These are phyloP conservation scores for Lactarius tabidus DNA, from an alignment of 768 basidiomycete genomes.

Conservation along the genomic window DNA sequence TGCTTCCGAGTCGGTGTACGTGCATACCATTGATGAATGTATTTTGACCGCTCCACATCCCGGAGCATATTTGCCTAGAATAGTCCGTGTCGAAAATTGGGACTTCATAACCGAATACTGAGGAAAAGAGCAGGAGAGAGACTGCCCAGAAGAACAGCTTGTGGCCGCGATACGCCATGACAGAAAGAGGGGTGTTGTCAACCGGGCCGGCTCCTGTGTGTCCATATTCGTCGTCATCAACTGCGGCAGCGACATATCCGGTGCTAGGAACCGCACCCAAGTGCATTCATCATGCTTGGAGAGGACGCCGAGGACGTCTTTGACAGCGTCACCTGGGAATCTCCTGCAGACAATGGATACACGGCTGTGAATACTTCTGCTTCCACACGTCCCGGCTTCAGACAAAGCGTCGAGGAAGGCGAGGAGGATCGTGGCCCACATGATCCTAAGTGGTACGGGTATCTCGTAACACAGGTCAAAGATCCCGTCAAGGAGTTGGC, in stretches of 20 bases:
- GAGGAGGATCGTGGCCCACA: slow-evolving; percentile 63
- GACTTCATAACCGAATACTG: slow-evolving; percentile 51
- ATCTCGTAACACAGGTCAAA: slow-evolving; percentile 74
- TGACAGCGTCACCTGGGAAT: slow-evolving; percentile 90
- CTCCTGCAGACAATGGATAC: slow-evolving; percentile 54
- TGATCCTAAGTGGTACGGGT: slow-evolving; percentile 90
- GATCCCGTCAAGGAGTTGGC: slow-evolving; percentile 95
- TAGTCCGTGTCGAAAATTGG: slow-evolving; percentile 73
- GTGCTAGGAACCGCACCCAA: not conserved
- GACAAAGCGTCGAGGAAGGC: slow-evolving; percentile 68
- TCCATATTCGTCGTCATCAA: not conserved
- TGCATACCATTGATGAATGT: slow-evolving; percentile 79
- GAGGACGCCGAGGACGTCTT: slow-evolving; percentile 82
- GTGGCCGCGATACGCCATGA: slow-evolving; percentile 20
- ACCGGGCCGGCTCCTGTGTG: slow-evolving; percentile 2
- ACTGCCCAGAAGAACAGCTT: slow-evolving; percentile 21
- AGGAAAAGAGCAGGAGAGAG: slow-evolving; percentile 26
- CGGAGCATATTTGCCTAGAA: slow-evolving; percentile 88
- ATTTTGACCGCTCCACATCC: slow-evolving; percentile 81
- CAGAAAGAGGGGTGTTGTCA: slow-evolving; percentile 8
- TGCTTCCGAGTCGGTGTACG: slow-evolving; percentile 13
- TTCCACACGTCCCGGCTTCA: slow-evolving; percentile 68
- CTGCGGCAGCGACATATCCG: not conserved
- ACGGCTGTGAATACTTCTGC: slow-evolving; percentile 37
- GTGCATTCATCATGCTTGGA: slow-evolving; percentile 55